These are phyloP conservation scores for Rubus parviflorus DNA, from an alignment of 306 rosid genomes.

Conservation along the genomic window DNA sequence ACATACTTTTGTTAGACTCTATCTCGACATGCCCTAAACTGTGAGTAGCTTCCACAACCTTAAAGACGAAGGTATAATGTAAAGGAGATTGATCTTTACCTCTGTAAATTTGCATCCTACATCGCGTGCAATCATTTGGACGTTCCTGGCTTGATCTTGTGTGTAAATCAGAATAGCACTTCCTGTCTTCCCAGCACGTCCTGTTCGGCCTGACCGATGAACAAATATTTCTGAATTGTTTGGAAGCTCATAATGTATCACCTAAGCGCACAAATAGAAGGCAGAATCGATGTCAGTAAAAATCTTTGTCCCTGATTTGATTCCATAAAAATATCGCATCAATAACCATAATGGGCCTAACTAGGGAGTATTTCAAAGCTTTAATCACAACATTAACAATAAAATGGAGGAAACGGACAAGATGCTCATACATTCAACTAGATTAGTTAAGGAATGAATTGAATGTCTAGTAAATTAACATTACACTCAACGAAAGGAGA, in stretches of 20 bases:
- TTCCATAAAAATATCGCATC: neutral
- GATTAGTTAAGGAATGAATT: neutral
- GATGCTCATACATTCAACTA: neutral
- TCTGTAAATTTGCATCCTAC: conserved; percentile 82
- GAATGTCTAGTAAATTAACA: neutral
- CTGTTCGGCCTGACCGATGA: conserved; percentile 97
- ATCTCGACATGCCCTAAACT: conserved; percentile 12
- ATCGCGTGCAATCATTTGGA: conserved; percentile 75
- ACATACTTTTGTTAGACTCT: neutral
- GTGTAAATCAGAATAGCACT: conserved; percentile 73
- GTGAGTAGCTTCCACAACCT: neutral
- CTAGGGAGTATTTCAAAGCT: neutral
- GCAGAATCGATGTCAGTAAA: neutral
- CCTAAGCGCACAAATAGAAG: conserved; percentile 33
- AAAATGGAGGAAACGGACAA: neutral
- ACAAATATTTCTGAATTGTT: conserved; percentile 92
- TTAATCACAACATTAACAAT: neutral
- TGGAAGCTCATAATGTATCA: conserved; percentile 93
- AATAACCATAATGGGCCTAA: neutral
- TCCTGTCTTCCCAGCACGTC: conserved; percentile 99
- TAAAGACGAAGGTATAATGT: neutral
- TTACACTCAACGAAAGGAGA: neutral
- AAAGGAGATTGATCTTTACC: conserved; percentile 44
- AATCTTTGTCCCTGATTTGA: neutral
- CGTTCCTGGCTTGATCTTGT: conserved; percentile 66